These are phyloP conservation scores for Trametes sp. DNA, from an alignment of 1,284 basidiomycete genomes.

Conservation along the genomic window DNA sequence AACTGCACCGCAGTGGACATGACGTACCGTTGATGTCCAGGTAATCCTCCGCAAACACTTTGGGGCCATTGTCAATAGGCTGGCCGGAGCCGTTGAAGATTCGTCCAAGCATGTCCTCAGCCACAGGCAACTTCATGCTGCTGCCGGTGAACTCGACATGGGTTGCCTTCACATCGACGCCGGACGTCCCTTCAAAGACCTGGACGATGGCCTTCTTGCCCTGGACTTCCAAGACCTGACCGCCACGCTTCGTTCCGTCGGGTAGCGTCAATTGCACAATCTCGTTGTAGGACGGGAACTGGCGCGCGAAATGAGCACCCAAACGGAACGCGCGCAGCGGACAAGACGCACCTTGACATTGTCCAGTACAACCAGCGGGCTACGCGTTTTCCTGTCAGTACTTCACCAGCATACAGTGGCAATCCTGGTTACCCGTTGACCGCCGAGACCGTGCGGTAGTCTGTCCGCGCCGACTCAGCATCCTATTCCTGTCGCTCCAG, in stretches of 20 bases:
- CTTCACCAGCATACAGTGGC: constrained; percentile 12
- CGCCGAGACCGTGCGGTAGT: constrained; percentile 95
- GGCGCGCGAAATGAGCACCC: constrained; percentile 18
- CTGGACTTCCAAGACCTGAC: constrained; percentile 98
- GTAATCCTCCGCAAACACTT: constrained; percentile 99
- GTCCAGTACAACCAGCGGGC: constrained; percentile 95
- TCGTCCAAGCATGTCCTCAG: constrained; percentile 99
- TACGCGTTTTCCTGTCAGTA: constrained; percentile 43
- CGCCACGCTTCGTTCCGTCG: constrained; percentile 94
- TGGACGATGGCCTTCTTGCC: constrained; percentile 99
- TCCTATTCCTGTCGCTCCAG: neutral
- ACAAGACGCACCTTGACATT: constrained; percentile 87
- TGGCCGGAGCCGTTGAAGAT: constrained; percentile 99
- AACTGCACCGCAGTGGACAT: constrained; percentile 4
- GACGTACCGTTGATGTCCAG: constrained; percentile 95
- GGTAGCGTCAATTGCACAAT: constrained; percentile 97
- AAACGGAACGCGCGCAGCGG: neutral
- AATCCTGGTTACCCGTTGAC: constrained; percentile 84
- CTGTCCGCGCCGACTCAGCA: constrained; percentile 50
- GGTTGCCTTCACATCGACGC: constrained; percentile 96
- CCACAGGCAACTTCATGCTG: constrained; percentile 98
- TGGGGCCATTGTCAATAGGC: constrained; percentile 98
- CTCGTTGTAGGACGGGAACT: constrained; percentile 99
- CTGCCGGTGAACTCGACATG: constrained; percentile 98
- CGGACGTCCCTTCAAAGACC: constrained; percentile 98